Evolutionary conservation across 768 basidiomycete genomes (phyloP).

Genomic region (Mycena epipterygia): DNA sequence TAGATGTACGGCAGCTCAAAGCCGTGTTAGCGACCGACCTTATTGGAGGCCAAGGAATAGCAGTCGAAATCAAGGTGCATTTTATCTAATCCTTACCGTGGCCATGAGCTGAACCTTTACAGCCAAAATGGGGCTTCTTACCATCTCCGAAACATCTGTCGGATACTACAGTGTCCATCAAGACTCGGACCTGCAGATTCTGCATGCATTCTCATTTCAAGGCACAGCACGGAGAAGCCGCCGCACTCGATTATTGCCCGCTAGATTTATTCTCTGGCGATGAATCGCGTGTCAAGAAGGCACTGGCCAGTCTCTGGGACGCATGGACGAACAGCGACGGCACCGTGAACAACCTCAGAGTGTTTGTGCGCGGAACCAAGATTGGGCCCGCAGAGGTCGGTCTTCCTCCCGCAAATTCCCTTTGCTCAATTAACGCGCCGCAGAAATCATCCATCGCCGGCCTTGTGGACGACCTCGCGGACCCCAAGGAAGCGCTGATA

Average conservation of each 20-base stretch:
- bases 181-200: constrained; percentile 86
- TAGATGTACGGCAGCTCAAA: constrained; percentile 68
- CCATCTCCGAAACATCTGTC: constrained; percentile 77
- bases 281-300: constrained; percentile 68
- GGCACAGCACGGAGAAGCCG: constrained; percentile 51
- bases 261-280: constrained; percentile 90
- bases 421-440: neutral
- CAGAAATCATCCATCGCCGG: constrained; percentile 38
- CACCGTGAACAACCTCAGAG: constrained; percentile 82
- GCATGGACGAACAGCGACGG: constrained; percentile 79
- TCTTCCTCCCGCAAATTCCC: neutral
- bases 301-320: constrained; percentile 79
- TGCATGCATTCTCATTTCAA: constrained; percentile 87
- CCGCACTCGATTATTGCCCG: constrained; percentile 79
- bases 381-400: constrained; percentile 72
- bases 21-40: constrained; percentile 88
- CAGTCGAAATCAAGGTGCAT: constrained; percentile 94
- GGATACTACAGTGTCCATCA: constrained; percentile 65
- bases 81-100: neutral
- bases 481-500: constrained; percentile 66
- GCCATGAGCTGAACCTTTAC: constrained; percentile 14
- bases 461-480: constrained; percentile 41
- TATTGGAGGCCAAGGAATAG: constrained; percentile 72
- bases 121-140: constrained; percentile 99
- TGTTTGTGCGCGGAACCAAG: constrained; percentile 79